phyloP scores from a whole-genome alignment of 1,139 yeast species.

The Candida dubliniensis region DNA sequence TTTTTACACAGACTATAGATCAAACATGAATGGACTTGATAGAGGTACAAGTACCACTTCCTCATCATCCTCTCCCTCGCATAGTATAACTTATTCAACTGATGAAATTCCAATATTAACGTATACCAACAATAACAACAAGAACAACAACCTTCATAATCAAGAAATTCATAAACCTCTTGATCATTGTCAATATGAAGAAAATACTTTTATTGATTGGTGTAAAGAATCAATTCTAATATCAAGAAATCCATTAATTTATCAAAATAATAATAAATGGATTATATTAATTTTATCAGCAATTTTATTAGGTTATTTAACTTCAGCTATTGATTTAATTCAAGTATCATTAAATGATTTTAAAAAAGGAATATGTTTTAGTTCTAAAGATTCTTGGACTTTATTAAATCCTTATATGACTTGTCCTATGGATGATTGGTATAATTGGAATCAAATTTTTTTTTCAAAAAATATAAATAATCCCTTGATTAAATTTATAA shows the following conservation, averaged over 20 bases:
- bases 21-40: too few relatives aligned
- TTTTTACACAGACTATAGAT: too few relatives aligned
- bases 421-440: slow-evolving; percentile 46
- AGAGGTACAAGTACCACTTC: too few relatives aligned
- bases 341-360: slow-evolving; percentile 66
- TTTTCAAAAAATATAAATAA: slow-evolving; percentile 19
- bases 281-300: slow-evolving; percentile 56
- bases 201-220: slow-evolving; percentile 43
- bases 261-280: slow-evolving; percentile 46
- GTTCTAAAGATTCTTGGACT: slow-evolving; percentile 43
- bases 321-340: slow-evolving; percentile 59
- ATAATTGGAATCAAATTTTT: slow-evolving; percentile 38
- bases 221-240: slow-evolving; percentile 22
- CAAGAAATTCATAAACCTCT: too few relatives aligned
- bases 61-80: too few relatives aligned
- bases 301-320: slow-evolving; percentile 55
- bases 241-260: slow-evolving; percentile 12
- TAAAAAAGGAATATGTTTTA: slow-evolving; percentile 47
- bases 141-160: too few relatives aligned
- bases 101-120: background rate
- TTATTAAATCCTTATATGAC: slow-evolving; percentile 45
- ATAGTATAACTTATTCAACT: too few relatives aligned
- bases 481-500: slow-evolving; percentile 19
- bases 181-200: slow-evolving; percentile 18
- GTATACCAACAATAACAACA: background rate